Evolutionary conservation across 345 rosid species (phyloP).

Genomic region (Populus alba): DNA sequence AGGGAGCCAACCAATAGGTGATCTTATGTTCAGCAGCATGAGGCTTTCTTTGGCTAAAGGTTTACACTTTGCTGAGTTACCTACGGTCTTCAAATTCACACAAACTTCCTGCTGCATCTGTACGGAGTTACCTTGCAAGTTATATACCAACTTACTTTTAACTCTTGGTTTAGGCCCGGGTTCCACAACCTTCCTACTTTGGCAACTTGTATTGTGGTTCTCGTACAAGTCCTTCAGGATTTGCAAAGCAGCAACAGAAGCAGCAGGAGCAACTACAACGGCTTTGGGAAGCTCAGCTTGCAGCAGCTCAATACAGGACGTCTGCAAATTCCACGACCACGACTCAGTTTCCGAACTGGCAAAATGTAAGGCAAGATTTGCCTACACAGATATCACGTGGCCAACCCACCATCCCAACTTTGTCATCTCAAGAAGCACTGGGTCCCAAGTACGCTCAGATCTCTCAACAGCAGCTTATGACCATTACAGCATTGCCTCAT

Average conservation of each 20-base stretch:
- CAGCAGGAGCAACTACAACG: conserved; percentile 25
- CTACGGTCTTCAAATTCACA: neutral
- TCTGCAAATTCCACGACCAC: conserved; percentile 26
- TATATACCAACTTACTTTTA: neutral
- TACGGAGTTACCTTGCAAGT: neutral
- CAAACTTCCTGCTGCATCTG: neutral
- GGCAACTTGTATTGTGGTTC: conserved; percentile 31
- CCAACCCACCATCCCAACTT: conserved; percentile 23
- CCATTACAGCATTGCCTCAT: conserved; percentile 37
- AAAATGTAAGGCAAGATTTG: conserved; percentile 40
- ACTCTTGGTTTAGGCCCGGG: conserved; percentile 38
- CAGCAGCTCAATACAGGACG: conserved; percentile 44
- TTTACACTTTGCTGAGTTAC: neutral
- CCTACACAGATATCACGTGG: conserved; percentile 27
- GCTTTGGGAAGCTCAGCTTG: conserved; percentile 50
- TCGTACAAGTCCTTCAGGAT: conserved; percentile 18
- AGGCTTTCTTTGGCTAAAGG: too few species aligned
- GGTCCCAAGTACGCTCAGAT: conserved; percentile 34
- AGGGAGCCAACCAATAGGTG: neutral
- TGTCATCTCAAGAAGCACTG: conserved; percentile 24
- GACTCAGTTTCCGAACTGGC: conserved; percentile 44
- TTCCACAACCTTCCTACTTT: conserved; percentile 41
- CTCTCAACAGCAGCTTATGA: conserved; percentile 34
- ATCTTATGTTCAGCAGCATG: neutral
- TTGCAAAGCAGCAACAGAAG: conserved; percentile 41